Base-by-base conservation (phyloP, 2,329 filamentous ascomycete genomes). In the Fusarium sp. region DNA sequence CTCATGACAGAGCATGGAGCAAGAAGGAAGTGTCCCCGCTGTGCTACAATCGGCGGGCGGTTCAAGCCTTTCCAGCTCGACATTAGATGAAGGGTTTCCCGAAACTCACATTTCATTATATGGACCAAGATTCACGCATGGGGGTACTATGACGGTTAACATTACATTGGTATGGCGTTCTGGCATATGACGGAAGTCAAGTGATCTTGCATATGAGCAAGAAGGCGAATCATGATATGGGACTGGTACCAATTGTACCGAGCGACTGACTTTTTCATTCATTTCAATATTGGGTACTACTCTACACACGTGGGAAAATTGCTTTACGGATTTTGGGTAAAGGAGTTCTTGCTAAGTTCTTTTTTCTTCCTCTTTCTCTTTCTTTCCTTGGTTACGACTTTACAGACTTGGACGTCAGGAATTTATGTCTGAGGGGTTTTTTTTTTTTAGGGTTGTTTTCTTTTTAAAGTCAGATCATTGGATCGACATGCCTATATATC, bases 21-120 rank as follows among this genome's bases (percentile, higher is more conserved):
- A 15, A 83, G 91, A 66, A 88, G 91, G 74, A 92, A 92, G 77
- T 96, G 93, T 81, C 92, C 93, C 60, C 86, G 90, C 69, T 96
- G 93, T 77, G 91, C 90, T 57, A 93, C 91, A 38, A 91, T 94
- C 67, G 92, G 92, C 56, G 91, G 91, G 54, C 88, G 90, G 66
- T 95, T 93, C 81, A 95, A 95, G 81, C 92, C 92, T 41, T 94
- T 96, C 80, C 92, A 94, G 80, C 84, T 96, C 77, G 92, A 95
- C 76, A 91, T 96, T 67, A 85, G 91, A 84, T 93, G 82, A 89
- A 69, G 47, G 38, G 44, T 53, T 68, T 46, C 24, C 47, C 20
- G 42, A 56, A 59, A 59, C 59, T 69, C 60, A 66, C 60, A 69
- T 73, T 72, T 63, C 35, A 48, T 66, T 63, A 41, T 23, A 26